Conservation (phyloP, 2,329 filamentous ascomycete genomes). For the Aspergillus phoenicis region DNA sequence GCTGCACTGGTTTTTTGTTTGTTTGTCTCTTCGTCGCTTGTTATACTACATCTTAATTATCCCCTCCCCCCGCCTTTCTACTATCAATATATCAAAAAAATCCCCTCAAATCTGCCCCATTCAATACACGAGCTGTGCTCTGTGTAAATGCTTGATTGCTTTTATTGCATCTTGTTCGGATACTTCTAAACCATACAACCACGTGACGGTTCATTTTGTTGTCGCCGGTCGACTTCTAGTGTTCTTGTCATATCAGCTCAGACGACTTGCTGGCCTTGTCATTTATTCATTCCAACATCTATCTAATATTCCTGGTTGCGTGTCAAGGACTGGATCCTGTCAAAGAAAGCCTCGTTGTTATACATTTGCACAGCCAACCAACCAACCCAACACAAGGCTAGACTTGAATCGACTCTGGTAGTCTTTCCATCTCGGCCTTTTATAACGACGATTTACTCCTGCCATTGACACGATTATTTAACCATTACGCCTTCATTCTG, state of each 20-base stretch:
- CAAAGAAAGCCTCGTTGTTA: conserved; percentile 22
- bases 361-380: conserved; percentile 19
- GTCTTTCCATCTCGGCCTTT: conserved; percentile 24
- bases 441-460: conserved; percentile 18
- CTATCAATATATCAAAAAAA: conserved; percentile 31
- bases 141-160: conserved; percentile 34
- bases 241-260: conserved; percentile 31
- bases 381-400: conserved; percentile 18
- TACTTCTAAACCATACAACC: conserved; percentile 30
- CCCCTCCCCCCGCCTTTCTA: conserved; percentile 5
- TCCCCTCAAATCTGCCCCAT: conserved; percentile 34
- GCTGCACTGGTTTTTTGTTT: conserved; percentile 43
- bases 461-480: conserved; percentile 28
- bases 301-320: conserved; percentile 24
- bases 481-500: conserved; percentile 20
- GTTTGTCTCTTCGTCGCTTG: conserved; percentile 47
- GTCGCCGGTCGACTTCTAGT: conserved; percentile 40
- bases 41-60: conserved; percentile 43
- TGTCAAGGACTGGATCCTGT: conserved; percentile 40
- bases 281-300: conserved; percentile 16
- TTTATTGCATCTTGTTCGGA: conserved; percentile 32
- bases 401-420: conserved; percentile 33
- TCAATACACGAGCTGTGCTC: conserved; percentile 42
- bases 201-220: conserved; percentile 24
- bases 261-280: conserved; percentile 27